Evolutionary conservation across 441 rosid genomes (phyloP).

Genomic region (Adansonia rubrostipa): DNA sequence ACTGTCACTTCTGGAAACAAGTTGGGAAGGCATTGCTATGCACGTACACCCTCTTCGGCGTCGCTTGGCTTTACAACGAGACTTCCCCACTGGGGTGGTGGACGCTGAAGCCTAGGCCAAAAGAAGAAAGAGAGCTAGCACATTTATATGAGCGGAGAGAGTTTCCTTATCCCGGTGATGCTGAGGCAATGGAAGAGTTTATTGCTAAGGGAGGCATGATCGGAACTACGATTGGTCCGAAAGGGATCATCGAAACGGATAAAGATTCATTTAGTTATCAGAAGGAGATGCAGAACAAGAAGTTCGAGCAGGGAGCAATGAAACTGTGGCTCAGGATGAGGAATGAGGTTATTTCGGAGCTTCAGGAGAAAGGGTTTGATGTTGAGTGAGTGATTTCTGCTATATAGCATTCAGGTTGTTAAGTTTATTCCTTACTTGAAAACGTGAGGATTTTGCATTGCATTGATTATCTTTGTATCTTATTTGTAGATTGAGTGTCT

Average conservation of each 20-base stretch:
- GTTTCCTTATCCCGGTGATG: constrained; percentile 83
- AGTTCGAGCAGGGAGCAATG: constrained; percentile 66
- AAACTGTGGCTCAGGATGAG: constrained; percentile 84
- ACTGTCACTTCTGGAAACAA: constrained; percentile 74
- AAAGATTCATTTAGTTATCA: constrained; percentile 56
- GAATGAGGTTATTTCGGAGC: constrained; percentile 78
- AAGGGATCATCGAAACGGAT: constrained; percentile 60
- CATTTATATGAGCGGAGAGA: constrained; percentile 72
- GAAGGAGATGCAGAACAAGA: constrained; percentile 66
- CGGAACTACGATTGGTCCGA: constrained; percentile 68
- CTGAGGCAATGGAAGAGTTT: constrained; percentile 86
- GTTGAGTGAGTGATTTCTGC: constrained; percentile 42
- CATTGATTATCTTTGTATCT: background rate
- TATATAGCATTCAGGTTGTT: background rate
- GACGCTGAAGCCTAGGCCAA: constrained; percentile 81
- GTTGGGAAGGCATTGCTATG: constrained; percentile 71
- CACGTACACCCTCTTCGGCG: constrained; percentile 71
- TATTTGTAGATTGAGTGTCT: background rate
- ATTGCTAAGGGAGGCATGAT: constrained; percentile 75
- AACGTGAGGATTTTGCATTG: background rate
- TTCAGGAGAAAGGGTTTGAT: constrained; percentile 75
- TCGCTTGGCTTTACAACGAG: constrained; percentile 72
- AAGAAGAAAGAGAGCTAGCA: constrained; percentile 76
- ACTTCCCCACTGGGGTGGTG: constrained; percentile 89
- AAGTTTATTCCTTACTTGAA: background rate